Evolutionary conservation across 169 alveolate genomes (phyloP).

Genomic region (Perkinsus olseni): DNA sequence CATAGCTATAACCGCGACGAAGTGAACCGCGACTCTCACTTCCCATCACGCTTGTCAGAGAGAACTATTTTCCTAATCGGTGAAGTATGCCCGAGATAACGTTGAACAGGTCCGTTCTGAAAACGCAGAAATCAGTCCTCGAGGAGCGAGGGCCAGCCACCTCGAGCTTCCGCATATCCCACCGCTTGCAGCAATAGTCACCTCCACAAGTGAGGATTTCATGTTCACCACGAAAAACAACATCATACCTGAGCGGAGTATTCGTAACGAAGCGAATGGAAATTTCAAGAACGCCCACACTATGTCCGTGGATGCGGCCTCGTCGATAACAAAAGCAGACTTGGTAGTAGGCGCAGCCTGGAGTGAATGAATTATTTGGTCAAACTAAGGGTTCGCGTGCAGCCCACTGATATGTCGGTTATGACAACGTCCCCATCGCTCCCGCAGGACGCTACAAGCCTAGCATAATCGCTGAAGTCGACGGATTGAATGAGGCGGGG

Average conservation of each 20-base stretch:
- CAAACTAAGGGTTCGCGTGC: not conserved
- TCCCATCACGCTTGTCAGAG: not conserved
- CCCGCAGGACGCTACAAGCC: not conserved
- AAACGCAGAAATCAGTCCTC: not conserved
- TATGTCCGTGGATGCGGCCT: conserved; percentile 2
- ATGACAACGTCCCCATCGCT: not conserved
- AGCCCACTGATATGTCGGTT: not conserved
- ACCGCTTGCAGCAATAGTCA: not conserved
- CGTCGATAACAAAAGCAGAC: not conserved
- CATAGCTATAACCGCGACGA: not conserved
- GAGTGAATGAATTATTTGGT: not conserved
- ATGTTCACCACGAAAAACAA: conserved; percentile 1
- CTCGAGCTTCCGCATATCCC: conserved; percentile 4
- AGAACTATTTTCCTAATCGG: not conserved
- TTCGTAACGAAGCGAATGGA: too few species aligned
- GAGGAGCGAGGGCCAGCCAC: not conserved
- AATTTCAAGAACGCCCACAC: not conserved
- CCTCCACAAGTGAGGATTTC: conserved; percentile 3
- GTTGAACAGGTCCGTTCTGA: conserved; percentile 5
- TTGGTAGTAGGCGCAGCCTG: not conserved
- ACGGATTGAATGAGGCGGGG: not conserved
- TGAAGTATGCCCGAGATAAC: not conserved
- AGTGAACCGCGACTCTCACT: not conserved
- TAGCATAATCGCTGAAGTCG: not conserved
- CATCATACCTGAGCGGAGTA: not conserved